A percentile compares a stretch with the other conserved stretches of the same genome.
Evolutionary conservation across 1,139 yeast genomes (phyloP).

Genomic region (Pichiaceae sp.): DNA sequence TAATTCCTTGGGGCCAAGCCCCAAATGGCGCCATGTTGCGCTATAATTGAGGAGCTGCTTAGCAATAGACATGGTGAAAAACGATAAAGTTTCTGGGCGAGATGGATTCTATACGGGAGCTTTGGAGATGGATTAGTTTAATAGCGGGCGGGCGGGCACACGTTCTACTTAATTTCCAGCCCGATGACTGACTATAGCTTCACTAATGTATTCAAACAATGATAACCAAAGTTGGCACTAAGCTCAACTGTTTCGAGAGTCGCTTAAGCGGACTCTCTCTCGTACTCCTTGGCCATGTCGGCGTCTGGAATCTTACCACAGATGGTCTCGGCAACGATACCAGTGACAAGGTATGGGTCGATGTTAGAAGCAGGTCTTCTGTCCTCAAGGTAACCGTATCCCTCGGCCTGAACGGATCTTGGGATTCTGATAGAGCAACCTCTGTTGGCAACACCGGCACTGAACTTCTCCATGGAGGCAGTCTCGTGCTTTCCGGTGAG

Average conservation of each 20-base stretch:
- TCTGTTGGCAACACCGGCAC: slow-evolving; percentile 98
- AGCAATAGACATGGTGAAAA: background rate
- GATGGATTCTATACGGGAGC: no score
- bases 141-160: no score
- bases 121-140: no score
- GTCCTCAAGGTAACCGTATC: slow-evolving; percentile 97
- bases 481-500: slow-evolving; percentile 98
- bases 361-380: slow-evolving; percentile 99
- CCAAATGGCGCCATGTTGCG: slow-evolving; percentile 1
- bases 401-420: slow-evolving; percentile 96
- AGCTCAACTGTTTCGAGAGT: no score
- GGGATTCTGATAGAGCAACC: slow-evolving; percentile 99
- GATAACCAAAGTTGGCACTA: no score
- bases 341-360: slow-evolving; percentile 97
- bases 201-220: no score
- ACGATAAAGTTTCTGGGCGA: background rate
- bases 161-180: no score
- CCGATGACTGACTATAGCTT: no score
- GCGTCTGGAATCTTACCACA: slow-evolving; percentile 95
- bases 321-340: slow-evolving; percentile 95
- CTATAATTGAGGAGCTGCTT: slow-evolving; percentile 1
- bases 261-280: slow-evolving; percentile 48
- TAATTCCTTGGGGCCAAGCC: slow-evolving; percentile 1
- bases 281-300: slow-evolving; percentile 85
- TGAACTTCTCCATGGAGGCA: slow-evolving; percentile 83